These are phyloP conservation scores for Candida ponderosae DNA, from an alignment of 805 yeast species.

Conservation along the genomic window DNA sequence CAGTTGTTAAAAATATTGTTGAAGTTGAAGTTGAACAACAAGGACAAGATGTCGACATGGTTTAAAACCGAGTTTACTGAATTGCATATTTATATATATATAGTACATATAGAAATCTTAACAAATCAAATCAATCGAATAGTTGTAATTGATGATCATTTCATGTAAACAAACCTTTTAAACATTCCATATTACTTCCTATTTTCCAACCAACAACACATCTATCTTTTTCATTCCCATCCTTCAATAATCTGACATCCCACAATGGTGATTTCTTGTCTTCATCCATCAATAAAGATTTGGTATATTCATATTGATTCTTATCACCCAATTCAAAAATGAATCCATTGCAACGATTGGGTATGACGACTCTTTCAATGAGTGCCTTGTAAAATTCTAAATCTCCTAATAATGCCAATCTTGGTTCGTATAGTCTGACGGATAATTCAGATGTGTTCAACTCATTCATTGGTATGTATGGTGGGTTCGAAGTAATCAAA, in stretches of 20 bases:
- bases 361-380: constrained; percentile 33
- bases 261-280: too few relatives aligned
- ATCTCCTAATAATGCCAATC: constrained; percentile 71
- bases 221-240: constrained; percentile 43
- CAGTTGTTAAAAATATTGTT: background rate
- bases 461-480: constrained; percentile 58
- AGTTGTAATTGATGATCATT: too few relatives aligned
- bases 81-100: too few relatives aligned
- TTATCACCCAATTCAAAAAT: constrained; percentile 71
- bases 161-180: constrained; percentile 8
- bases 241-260: constrained; percentile 40
- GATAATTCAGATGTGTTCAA: constrained; percentile 46
- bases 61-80: too few relatives aligned
- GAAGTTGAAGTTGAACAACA: background rate
- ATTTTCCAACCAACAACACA: constrained; percentile 58
- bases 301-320: constrained; percentile 44
- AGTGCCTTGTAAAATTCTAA: constrained; percentile 61
- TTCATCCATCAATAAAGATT: constrained; percentile 8
- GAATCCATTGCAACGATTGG: constrained; percentile 42
- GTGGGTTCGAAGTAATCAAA: constrained; percentile 81
- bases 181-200: constrained; percentile 11
- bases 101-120: too few relatives aligned
- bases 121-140: too few relatives aligned
- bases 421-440: constrained; percentile 70
- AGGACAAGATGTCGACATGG: too few relatives aligned